Evolutionary conservation across 257 asterid species (phyloP).

Genomic region (Cordia subcordata): DNA sequence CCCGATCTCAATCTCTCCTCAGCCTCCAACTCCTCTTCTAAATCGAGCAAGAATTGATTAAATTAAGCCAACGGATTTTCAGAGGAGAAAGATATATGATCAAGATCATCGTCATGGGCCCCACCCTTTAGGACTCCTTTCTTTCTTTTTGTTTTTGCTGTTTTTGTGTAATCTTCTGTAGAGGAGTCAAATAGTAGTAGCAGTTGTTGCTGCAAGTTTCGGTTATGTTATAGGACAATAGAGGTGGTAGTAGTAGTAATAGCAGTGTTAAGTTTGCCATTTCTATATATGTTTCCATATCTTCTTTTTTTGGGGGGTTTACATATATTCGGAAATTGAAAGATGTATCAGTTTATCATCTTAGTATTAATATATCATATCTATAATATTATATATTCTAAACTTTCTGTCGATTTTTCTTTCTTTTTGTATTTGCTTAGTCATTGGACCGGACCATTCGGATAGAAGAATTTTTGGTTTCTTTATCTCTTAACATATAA

Average conservation of each 20-base stretch:
- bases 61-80: no score
- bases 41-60: slow-evolving; percentile 1
- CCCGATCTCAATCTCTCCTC: background rate
- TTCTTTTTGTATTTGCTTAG: no score
- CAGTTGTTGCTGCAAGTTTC: background rate
- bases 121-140: slow-evolving; percentile 1
- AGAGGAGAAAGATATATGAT: background rate
- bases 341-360: background rate
- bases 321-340: background rate
- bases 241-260: no score
- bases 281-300: background rate
- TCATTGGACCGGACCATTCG: no score
- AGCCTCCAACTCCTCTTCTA: background rate
- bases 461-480: no score
- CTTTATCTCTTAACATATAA: no score
- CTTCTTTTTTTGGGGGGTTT: background rate
- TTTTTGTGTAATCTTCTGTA: slow-evolving; percentile 1
- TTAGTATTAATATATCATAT: background rate
- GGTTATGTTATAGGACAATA: background rate
- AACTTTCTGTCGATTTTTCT: no score
- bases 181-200: slow-evolving; percentile 3
- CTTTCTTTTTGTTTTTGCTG: no score
- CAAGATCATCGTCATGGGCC: background rate
- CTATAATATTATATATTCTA: no score
- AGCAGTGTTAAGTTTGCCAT: background rate